Evolutionary conservation across 768 basidiomycete species (phyloP).

Genomic region (Terana coerulea): DNA sequence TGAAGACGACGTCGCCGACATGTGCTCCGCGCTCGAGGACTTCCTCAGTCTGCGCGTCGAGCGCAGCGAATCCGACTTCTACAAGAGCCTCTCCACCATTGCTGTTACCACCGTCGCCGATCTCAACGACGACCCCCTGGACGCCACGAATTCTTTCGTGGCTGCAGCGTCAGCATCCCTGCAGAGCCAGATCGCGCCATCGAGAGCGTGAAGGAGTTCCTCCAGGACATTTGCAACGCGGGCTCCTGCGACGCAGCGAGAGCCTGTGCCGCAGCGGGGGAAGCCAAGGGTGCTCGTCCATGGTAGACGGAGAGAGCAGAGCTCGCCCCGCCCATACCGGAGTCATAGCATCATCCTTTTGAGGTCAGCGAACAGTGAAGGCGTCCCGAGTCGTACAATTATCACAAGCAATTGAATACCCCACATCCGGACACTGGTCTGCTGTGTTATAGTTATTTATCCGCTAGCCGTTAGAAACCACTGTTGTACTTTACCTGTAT

Average conservation of each 20-base stretch:
- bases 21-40: slow-evolving; percentile 51
- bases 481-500: slow-evolving; percentile 3
- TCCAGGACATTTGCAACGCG: slow-evolving; percentile 41
- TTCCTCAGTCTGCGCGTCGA: slow-evolving; percentile 52
- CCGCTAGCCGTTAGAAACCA: too few species aligned
- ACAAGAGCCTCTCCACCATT: slow-evolving; percentile 45
- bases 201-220: slow-evolving; percentile 44
- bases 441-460: slow-evolving; percentile 5
- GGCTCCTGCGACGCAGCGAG: slow-evolving; percentile 8
- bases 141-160: slow-evolving; percentile 5
- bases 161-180: slow-evolving; percentile 10
- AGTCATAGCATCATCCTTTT: too few species aligned
- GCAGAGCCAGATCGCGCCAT: slow-evolving; percentile 45
- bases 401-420: too few species aligned
- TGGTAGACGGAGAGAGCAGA: not conserved
- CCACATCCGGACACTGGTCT: not conserved
- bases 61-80: slow-evolving; percentile 43
- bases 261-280: not conserved
- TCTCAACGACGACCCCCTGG: slow-evolving; percentile 27
- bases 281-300: not conserved
- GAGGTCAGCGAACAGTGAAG: too few species aligned
- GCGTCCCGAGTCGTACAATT: too few species aligned
- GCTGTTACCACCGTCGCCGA: slow-evolving; percentile 39
- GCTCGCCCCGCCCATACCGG: too few species aligned
- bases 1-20: slow-evolving; percentile 60